Evolutionary conservation across 164 flowering plant genomes (phyloP).

Genomic region (Tetracentron sinense): DNA sequence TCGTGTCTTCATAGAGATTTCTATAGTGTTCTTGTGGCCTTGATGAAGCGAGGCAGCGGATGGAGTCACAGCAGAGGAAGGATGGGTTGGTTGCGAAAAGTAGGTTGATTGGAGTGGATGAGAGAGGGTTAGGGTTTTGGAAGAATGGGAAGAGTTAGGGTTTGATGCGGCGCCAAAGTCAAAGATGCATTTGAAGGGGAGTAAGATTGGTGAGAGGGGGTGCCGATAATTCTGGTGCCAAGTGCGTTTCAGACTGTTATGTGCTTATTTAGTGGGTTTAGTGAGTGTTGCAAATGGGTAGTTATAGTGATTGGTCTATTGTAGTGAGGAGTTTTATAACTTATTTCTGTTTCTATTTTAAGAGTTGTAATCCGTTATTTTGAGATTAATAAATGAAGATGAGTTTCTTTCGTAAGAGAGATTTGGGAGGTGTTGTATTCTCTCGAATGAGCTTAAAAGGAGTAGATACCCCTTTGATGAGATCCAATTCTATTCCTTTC

Average conservation of each 20-base stretch:
- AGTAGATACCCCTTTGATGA: too few relatives aligned
- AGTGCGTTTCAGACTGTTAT: slow-evolving; percentile 99
- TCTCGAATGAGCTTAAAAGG: too few relatives aligned
- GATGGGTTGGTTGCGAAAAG: slow-evolving; percentile 86
- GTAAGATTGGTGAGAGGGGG: slow-evolving; percentile 95
- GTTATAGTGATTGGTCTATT: too few relatives aligned
- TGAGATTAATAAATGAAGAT: too few relatives aligned
- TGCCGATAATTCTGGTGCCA: slow-evolving; percentile 94
- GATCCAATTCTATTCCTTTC: too few relatives aligned
- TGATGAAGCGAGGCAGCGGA: slow-evolving; percentile 32
- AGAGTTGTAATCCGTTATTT: too few relatives aligned
- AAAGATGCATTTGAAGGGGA: slow-evolving; percentile 64
- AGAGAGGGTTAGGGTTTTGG: slow-evolving; percentile 43
- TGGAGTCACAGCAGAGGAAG: slow-evolving; percentile 24
- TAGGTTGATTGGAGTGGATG: slow-evolving; percentile 60
- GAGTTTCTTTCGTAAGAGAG: too few relatives aligned
- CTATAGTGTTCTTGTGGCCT: slow-evolving; percentile 40
- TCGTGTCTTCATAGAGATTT: slow-evolving; percentile 29
- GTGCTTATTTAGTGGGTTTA: too few relatives aligned
- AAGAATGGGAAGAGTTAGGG: slow-evolving; percentile 50
- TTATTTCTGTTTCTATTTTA: too few relatives aligned
- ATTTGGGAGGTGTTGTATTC: too few relatives aligned
- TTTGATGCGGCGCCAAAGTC: slow-evolving; percentile 52
- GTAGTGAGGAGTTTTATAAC: too few relatives aligned
- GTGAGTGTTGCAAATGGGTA: too few relatives aligned